Evolutionary conservation across 176 grass and related monocot species (phyloP).

Genomic region (Oropetium thomaeum): DNA sequence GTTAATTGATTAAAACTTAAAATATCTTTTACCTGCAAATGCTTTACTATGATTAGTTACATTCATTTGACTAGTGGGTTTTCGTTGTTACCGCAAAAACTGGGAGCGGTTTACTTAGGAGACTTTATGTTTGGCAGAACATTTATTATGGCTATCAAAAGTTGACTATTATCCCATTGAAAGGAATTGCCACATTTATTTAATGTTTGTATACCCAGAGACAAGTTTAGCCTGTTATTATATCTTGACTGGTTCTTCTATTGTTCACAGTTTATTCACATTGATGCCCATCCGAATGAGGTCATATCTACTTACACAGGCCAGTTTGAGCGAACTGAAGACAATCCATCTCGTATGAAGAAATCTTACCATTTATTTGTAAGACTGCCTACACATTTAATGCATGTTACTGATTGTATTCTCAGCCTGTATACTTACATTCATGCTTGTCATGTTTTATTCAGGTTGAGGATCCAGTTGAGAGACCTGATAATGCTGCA

Average conservation of each 20-base stretch:
- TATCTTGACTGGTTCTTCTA: conserved; percentile 7
- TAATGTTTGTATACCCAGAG: neutral
- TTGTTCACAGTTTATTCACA: conserved; percentile 51
- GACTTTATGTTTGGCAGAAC: neutral
- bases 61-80: neutral
- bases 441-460: conserved; percentile 25
- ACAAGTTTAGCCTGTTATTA: neutral
- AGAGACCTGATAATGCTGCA: conserved; percentile 70
- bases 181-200: neutral
- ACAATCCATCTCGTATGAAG: conserved; percentile 30
- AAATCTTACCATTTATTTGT: conserved; percentile 65
- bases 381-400: conserved; percentile 34
- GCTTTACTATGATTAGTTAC: conserved; percentile 16
- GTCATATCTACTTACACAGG: conserved; percentile 74
- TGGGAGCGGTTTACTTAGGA: no score
- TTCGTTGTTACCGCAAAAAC: no score
- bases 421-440: conserved; percentile 25
- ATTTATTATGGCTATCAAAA: neutral
- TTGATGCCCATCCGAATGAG: conserved; percentile 36
- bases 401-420: conserved; percentile 3
- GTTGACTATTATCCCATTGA: neutral
- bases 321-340: conserved; percentile 37
- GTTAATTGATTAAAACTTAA: neutral
- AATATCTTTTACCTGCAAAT: no score
- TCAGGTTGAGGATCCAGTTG: conserved; percentile 75